These are phyloP conservation scores for Darksidea phi DNA, from an alignment of 495 filamentous ascomycete genomes.

Conservation along the genomic window DNA sequence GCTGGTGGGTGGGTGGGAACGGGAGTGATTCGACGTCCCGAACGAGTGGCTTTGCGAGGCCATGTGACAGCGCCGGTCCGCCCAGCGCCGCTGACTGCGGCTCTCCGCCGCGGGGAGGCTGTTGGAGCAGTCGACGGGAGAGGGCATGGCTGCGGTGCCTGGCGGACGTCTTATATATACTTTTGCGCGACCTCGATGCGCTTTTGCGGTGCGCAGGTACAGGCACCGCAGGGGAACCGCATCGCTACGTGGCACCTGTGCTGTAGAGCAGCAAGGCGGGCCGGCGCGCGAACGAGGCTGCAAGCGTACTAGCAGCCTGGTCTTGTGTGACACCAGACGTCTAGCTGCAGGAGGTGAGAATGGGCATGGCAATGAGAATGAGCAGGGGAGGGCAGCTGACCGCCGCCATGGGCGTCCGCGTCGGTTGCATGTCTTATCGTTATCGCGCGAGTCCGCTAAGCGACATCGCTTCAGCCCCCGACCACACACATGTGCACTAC, in stretches of 20 bases:
- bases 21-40: slow-evolving; percentile 27
- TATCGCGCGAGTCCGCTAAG: too few relatives aligned
- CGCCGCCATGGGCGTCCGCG: too few relatives aligned
- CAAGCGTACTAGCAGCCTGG: slow-evolving; percentile 7
- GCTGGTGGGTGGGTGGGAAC: slow-evolving; percentile 31
- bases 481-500: too few relatives aligned
- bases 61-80: slow-evolving; percentile 30
- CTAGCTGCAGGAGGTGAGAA: slow-evolving; percentile 18
- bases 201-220: slow-evolving; percentile 29
- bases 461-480: too few relatives aligned
- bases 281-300: slow-evolving; percentile 33
- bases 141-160: slow-evolving; percentile 5
- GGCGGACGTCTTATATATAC: slow-evolving; percentile 13
- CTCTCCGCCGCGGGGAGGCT: neutral
- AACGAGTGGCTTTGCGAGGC: slow-evolving; percentile 33
- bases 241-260: slow-evolving; percentile 29
- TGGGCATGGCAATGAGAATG: neutral
- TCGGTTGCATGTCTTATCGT: too few relatives aligned
- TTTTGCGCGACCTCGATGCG: slow-evolving; percentile 14
- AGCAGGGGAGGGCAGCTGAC: too few relatives aligned
- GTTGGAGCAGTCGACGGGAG: neutral
- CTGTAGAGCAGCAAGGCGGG: slow-evolving; percentile 25
- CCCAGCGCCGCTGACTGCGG: slow-evolving; percentile 16
- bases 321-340: slow-evolving; percentile 7
- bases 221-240: too few relatives aligned